Conservation (phyloP, 805 yeast genomes). For the Wickerhamomyces queroliae region DNA sequence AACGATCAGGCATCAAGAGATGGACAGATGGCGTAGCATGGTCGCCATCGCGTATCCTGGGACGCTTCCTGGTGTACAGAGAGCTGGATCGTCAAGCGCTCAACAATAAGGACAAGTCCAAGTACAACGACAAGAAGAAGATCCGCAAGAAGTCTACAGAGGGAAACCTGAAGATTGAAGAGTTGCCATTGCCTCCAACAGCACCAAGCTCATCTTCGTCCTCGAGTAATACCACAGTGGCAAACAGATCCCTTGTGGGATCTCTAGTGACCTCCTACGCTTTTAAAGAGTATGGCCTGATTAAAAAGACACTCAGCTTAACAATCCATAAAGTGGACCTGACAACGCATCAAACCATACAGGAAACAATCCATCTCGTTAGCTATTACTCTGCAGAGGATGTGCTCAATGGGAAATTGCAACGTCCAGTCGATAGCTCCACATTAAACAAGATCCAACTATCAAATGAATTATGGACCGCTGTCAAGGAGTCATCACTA, state of each 20-base stretch:
- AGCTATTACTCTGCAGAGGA: constrained; percentile 77
- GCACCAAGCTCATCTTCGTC: not conserved
- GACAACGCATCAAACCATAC: constrained; percentile 16
- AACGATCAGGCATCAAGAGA: constrained; percentile 74
- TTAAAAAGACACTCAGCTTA: constrained; percentile 73
- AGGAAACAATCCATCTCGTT: constrained; percentile 61
- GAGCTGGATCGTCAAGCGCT: constrained; percentile 47
- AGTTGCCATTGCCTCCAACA: too few relatives aligned
- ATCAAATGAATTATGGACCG: constrained; percentile 43
- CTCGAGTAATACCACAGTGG: constrained; percentile 1
- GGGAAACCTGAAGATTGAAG: too few relatives aligned
- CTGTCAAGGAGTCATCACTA: constrained; percentile 50
- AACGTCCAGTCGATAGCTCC: constrained; percentile 51
- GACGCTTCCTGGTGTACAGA: constrained; percentile 78
- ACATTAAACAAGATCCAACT: constrained; percentile 43
- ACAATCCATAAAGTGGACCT: constrained; percentile 13
- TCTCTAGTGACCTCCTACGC: constrained; percentile 55
- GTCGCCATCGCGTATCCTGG: constrained; percentile 87
- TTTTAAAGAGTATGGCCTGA: constrained; percentile 65
- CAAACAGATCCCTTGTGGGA: constrained; percentile 41
- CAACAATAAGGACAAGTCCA: constrained; percentile 34
- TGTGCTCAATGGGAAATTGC: constrained; percentile 50
- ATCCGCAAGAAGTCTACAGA: constrained; percentile 4
- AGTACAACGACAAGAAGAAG: constrained; percentile 9
- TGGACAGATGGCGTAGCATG: constrained; percentile 98